A percentile compares a stretch with the other conserved stretches of the same genome.
Evolutionary conservation across 2,329 filamentous ascomycete species (phyloP).

Genomic region (Ophiostoma australiae): DNA sequence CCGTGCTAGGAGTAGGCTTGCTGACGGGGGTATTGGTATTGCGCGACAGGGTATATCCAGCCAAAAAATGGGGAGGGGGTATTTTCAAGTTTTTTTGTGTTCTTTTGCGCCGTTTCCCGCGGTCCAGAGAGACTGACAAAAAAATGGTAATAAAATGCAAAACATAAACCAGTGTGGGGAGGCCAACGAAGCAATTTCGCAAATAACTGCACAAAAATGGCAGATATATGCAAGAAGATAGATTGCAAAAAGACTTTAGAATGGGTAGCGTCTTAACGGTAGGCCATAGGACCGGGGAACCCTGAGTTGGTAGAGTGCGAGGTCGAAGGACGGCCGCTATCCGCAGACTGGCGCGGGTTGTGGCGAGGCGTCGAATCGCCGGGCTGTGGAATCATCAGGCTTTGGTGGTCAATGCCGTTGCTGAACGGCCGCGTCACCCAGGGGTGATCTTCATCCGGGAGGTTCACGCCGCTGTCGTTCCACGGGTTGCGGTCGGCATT

Average conservation of each 20-base stretch:
- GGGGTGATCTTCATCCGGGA: slow-evolving; percentile 77
- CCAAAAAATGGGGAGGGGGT: slow-evolving; percentile 43
- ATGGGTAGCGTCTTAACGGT: slow-evolving; percentile 62
- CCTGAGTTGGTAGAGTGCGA: slow-evolving; percentile 93
- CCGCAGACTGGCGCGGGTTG: slow-evolving; percentile 75
- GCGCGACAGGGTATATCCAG: slow-evolving; percentile 62
- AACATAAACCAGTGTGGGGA: slow-evolving; percentile 36
- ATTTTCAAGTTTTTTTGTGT: slow-evolving; percentile 37
- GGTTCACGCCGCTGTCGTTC: slow-evolving; percentile 96
- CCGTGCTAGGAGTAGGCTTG: slow-evolving; percentile 10
- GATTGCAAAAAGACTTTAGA: slow-evolving; percentile 26
- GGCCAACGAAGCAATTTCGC: slow-evolving; percentile 23
- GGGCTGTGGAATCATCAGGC: slow-evolving; percentile 59
- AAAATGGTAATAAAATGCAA: slow-evolving; percentile 30
- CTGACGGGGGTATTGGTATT: slow-evolving; percentile 37
- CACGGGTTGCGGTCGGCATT: slow-evolving; percentile 91
- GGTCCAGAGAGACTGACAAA: slow-evolving; percentile 13
- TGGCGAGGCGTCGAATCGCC: slow-evolving; percentile 83
- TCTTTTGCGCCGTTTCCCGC: slow-evolving; percentile 22
- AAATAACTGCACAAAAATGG: slow-evolving; percentile 23
- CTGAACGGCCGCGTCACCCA: slow-evolving; percentile 60
- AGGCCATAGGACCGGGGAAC: slow-evolving; percentile 90
- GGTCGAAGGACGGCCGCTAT: slow-evolving; percentile 87
- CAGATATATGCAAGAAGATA: neutral
- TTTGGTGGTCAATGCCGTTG: slow-evolving; percentile 60